phyloP scores from a whole-genome alignment of 2,329 filamentous ascomycete genomes.

The Aspergillus aculeatinus region DNA sequence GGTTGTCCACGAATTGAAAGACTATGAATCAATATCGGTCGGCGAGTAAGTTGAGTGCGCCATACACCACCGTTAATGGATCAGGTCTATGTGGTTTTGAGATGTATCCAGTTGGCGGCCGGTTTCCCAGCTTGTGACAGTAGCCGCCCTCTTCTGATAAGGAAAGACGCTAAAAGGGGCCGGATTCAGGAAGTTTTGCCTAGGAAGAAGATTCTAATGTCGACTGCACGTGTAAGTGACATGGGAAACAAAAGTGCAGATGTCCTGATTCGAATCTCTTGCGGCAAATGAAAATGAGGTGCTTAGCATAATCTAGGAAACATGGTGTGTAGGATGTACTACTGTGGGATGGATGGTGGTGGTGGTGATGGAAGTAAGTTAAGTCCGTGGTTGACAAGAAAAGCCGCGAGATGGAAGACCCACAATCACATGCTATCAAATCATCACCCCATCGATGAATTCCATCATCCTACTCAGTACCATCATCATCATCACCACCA shows the following conservation, averaged over 20 bases:
- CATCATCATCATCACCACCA: background rate
- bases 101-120: background rate
- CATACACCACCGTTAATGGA: background rate
- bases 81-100: background rate
- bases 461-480: background rate
- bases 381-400: background rate
- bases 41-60: background rate
- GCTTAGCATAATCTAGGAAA: background rate
- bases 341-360: background rate
- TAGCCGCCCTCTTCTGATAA: background rate
- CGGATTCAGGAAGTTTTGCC: background rate
- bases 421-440: slow-evolving; percentile 34
- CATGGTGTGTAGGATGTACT: background rate
- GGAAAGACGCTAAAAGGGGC: background rate
- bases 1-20: background rate
- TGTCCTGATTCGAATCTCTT: background rate
- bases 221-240: background rate
- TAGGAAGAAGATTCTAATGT: background rate
- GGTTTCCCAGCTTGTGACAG: background rate
- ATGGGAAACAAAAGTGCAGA: background rate
- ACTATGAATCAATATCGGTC: background rate
- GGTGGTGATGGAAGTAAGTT: background rate
- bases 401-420: slow-evolving; percentile 19
- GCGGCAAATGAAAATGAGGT: background rate
- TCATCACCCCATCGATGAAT: background rate